Percentiles rank a stretch among this genome's conserved stretches.
Conservation (phyloP, 345 rosid genomes). For the Microthlaspi erraticum region DNA sequence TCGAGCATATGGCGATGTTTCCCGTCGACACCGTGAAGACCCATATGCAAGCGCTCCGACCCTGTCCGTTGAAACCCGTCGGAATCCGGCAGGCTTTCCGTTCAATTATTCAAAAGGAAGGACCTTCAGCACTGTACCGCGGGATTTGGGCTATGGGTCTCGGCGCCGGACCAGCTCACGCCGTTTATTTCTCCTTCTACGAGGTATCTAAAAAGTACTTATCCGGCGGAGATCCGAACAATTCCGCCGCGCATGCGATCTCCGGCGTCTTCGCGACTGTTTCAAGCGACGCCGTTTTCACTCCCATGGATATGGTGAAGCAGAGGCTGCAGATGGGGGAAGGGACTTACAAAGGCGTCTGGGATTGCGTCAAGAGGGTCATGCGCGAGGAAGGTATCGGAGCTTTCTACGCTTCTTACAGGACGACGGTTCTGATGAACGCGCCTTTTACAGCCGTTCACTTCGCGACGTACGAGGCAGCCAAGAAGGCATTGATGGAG, state of each 20-base stretch:
- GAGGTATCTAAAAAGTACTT: conserved; percentile 73
- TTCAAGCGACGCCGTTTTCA: conserved; percentile 86
- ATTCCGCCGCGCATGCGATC: conserved; percentile 73
- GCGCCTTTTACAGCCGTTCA: conserved; percentile 93
- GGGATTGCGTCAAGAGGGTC: conserved; percentile 79
- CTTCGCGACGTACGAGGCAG: conserved; percentile 84
- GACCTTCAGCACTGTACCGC: conserved; percentile 73
- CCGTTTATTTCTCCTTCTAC: conserved; percentile 89
- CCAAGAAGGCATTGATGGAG: conserved; percentile 72
- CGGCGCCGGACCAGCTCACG: conserved; percentile 98
- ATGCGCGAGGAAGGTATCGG: conserved; percentile 77
- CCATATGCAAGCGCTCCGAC: conserved; percentile 86
- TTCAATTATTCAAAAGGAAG: conserved; percentile 71
- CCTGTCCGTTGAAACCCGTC: conserved; percentile 87
- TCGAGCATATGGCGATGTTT: conserved; percentile 98
- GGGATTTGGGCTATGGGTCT: conserved; percentile 97
- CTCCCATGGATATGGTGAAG: conserved; percentile 99
- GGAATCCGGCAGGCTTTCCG: conserved; percentile 71
- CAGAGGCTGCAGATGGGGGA: conserved; percentile 82
- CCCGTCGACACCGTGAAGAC: conserved; percentile 95
- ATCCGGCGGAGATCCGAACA: conserved; percentile 65
- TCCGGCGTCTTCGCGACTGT: conserved; percentile 90
- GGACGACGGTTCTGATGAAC: conserved; percentile 91
- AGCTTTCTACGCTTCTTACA: conserved; percentile 91
- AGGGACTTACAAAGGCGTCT: conserved; percentile 69